Evolutionary conservation across 2,329 filamentous ascomycete genomes (phyloP).

Genomic region (Epicoccum nigrum): DNA sequence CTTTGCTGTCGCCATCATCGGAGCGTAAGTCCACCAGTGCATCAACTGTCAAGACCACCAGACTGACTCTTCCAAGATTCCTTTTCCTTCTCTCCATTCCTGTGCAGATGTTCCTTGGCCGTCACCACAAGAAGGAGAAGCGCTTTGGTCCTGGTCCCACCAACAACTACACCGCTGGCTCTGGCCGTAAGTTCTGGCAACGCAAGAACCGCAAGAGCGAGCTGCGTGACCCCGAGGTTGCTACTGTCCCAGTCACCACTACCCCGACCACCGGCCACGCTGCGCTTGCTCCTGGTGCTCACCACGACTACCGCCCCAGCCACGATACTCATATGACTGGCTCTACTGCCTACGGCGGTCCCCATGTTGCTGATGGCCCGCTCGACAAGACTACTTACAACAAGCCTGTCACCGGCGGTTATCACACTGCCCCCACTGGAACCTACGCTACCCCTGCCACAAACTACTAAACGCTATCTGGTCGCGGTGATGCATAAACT

Average conservation of each 20-base stretch:
- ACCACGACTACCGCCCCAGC: conserved; percentile 50
- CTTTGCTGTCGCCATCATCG: conserved; percentile 79
- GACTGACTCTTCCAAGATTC: conserved; percentile 55
- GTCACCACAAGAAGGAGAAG: conserved; percentile 76
- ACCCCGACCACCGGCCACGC: conserved; percentile 20
- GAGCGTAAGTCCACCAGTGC: conserved; percentile 63
- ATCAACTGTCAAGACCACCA: background rate
- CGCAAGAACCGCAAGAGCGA: conserved; percentile 47
- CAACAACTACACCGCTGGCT: conserved; percentile 72
- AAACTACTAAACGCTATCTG: conserved; percentile 31
- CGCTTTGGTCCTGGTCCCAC: conserved; percentile 69
- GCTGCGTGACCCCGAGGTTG: conserved; percentile 52
- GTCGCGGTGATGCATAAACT: too few relatives aligned
- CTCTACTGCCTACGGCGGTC: conserved; percentile 52
- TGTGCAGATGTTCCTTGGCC: conserved; percentile 70
- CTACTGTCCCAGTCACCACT: conserved; percentile 14
- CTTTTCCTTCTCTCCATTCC: conserved; percentile 77
- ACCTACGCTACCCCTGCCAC: conserved; percentile 44
- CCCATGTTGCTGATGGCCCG: conserved; percentile 14
- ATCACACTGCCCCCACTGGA: conserved; percentile 54
- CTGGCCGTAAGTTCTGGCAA: conserved; percentile 57
- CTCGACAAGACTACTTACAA: conserved; percentile 35
- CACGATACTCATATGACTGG: conserved; percentile 58
- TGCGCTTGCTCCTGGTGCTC: conserved; percentile 31
- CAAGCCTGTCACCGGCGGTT: conserved; percentile 49